Evolutionary conservation across 2,329 filamentous ascomycete species (phyloP).

Genomic region (Pestalotiopsis sp.): DNA sequence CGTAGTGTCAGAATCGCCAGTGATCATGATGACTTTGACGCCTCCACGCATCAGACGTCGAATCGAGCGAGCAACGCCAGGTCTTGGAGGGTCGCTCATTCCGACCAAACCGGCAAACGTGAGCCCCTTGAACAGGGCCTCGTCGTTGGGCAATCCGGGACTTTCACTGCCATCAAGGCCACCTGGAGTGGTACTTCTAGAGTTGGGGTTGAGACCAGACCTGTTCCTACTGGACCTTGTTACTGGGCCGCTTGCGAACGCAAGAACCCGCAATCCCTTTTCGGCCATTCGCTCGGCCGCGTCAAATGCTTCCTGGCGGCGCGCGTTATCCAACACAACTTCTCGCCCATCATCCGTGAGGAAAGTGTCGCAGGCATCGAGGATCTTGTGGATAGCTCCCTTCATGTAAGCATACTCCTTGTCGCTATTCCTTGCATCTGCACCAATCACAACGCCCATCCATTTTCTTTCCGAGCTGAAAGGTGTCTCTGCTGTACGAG

Average conservation of each 20-base stretch:
- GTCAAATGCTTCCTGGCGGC: slow-evolving; percentile 72
- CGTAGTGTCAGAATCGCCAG: slow-evolving; percentile 92
- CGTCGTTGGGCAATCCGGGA: slow-evolving; percentile 48
- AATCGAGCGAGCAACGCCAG: slow-evolving; percentile 88
- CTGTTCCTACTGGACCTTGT: slow-evolving; percentile 46
- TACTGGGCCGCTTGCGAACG: slow-evolving; percentile 85
- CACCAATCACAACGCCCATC: slow-evolving; percentile 93
- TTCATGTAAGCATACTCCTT: slow-evolving; percentile 93
- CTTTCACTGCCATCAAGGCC: slow-evolving; percentile 38
- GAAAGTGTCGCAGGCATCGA: slow-evolving; percentile 89
- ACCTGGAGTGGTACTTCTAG: slow-evolving; percentile 57
- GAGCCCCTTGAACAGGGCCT: slow-evolving; percentile 80
- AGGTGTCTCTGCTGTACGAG: slow-evolving; percentile 80
- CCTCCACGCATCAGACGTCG: slow-evolving; percentile 88
- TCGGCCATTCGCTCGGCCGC: slow-evolving; percentile 87
- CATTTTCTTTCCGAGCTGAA: slow-evolving; percentile 98
- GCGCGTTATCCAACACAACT: slow-evolving; percentile 77
- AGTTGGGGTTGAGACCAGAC: slow-evolving; percentile 33
- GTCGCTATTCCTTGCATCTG: slow-evolving; percentile 57
- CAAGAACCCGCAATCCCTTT: slow-evolving; percentile 86
- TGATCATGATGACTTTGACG: slow-evolving; percentile 99
- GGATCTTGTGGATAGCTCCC: slow-evolving; percentile 84
- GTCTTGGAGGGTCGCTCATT: slow-evolving; percentile 95
- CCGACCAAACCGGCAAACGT: slow-evolving; percentile 91
- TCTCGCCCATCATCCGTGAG: slow-evolving; percentile 84